Conservation (phyloP, 352 stramenopile species). For the Globisporangium camurandrum region DNA sequence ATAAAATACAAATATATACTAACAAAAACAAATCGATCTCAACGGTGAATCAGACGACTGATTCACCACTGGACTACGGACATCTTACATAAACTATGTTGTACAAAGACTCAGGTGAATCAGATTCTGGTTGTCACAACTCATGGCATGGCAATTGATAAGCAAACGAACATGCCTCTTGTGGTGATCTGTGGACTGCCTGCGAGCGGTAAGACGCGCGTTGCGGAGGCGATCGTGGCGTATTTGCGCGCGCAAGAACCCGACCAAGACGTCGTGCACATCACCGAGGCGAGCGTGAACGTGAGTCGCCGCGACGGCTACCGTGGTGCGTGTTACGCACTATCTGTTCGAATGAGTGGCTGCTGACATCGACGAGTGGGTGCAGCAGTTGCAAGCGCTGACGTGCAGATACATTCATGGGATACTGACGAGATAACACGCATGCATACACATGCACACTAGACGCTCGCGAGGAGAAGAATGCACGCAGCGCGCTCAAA, state of each 20-base stretch:
- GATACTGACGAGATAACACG: no score
- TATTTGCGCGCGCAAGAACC: slow-evolving; percentile 33
- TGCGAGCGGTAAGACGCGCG: slow-evolving; percentile 54
- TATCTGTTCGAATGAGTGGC: not conserved
- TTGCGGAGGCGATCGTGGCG: slow-evolving; percentile 37
- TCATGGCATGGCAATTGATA: no score
- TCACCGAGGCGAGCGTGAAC: slow-evolving; percentile 58
- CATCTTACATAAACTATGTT: no score
- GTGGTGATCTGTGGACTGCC: slow-evolving; percentile 69
- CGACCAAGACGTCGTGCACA: slow-evolving; percentile 37
- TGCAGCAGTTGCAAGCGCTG: not conserved
- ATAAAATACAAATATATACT: no score
- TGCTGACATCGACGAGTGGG: no score
- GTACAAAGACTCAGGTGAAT: no score
- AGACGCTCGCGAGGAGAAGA: slow-evolving; percentile 67
- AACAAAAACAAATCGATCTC: no score
- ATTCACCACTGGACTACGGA: no score
- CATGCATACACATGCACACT: not conserved
- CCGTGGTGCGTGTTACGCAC: slow-evolving; percentile 21
- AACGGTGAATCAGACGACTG: no score
- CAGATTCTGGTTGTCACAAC: no score
- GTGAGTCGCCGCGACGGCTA: slow-evolving; percentile 52
- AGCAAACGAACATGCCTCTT: slow-evolving; percentile 57
- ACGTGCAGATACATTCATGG: not conserved
- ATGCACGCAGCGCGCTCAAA: slow-evolving; percentile 53